A percentile compares a stretch with the other conserved stretches of the same genome.
These are phyloP conservation scores for Zygoascus meyerae DNA, from an alignment of 1,139 yeast species.

Conservation along the genomic window DNA sequence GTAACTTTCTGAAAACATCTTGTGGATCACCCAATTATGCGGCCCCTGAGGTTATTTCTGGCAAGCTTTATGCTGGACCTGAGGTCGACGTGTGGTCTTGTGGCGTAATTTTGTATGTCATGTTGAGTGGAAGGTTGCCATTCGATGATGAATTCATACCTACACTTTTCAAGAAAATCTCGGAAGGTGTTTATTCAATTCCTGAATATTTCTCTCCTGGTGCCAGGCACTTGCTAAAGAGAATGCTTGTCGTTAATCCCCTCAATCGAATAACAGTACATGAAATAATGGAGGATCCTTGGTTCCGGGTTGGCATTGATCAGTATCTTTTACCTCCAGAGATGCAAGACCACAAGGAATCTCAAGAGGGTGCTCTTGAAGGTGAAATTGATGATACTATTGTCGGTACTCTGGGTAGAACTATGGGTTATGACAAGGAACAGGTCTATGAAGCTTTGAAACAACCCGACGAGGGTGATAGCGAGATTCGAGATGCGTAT, in stretches of 20 bases:
- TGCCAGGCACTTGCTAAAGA: conserved; percentile 77
- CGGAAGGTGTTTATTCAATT: conserved; percentile 89
- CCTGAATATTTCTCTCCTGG: conserved; percentile 88
- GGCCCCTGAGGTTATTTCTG: conserved; percentile 96
- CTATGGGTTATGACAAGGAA: conserved; percentile 91
- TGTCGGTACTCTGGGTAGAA: conserved; percentile 67
- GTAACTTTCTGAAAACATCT: conserved; percentile 88
- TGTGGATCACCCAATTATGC: conserved; percentile 99
- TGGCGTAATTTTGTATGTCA: conserved; percentile 84
- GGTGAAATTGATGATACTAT: conserved; percentile 66
- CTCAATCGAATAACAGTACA: conserved; percentile 90
- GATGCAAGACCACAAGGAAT: conserved; percentile 22
- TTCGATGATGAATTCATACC: conserved; percentile 98
- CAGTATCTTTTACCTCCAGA: conserved; percentile 73
- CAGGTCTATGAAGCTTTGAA: conserved; percentile 75
- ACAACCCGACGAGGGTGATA: conserved; percentile 41
- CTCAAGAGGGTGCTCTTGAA: conserved; percentile 31
- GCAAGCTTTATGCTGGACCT: conserved; percentile 95
- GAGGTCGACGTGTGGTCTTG: conserved; percentile 99
- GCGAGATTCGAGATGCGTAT: conserved; percentile 90
- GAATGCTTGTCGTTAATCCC: conserved; percentile 96
- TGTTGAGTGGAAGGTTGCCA: conserved; percentile 95
- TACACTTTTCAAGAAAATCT: conserved; percentile 87
- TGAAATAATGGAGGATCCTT: conserved; percentile 90
- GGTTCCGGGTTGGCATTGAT: conserved; percentile 85